Base-by-base conservation (phyloP, 441 rosid genomes). In the Euphorbia corollata region DNA sequence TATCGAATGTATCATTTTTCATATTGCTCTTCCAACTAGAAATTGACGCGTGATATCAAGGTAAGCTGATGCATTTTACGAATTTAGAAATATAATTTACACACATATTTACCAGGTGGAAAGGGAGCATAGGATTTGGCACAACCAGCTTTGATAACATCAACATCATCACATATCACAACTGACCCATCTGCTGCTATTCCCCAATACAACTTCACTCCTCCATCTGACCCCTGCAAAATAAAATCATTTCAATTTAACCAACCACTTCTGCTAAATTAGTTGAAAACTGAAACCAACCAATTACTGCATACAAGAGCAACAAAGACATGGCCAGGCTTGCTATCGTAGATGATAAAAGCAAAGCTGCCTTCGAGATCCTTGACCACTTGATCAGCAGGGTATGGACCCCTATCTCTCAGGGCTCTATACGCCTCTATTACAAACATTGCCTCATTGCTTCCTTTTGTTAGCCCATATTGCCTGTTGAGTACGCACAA, bases 81-180 rank as follows among this genome's bases (percentile, higher is more conserved):
- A n/a, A n/a, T n/a, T n/a, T n/a, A n/a, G n/a, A n/a, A n/a, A n/a
- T n/a, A n/a, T n/a, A n/a, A n/a, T n/a, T n/a, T 39, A 39, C 6
- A 39, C 6, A 1, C 5, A 4, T 51, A 27, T 8, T 2, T 79
- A 86, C 98, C 98, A 79, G 79, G 66, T 15, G 98, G 97, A 70
- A 92, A 90, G 36, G 97, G 96, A 12, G 97, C 96, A 75, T 78
- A 92, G 6, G 97, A 88, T 77, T 90, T 90, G 19, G 90, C 94
- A 77, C 98, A 92, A 2, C 98, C 83, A 61, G 79, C 92, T 74
- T 90, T 92, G 0, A 92, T 81, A 19, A 87, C 83, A 41, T 85
- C 86, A 56, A 82, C 50, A 61, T 88, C 84, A 67, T 90, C 94
- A 34, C 88, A 86, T 2, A 92, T 81, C 0, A 87, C 90, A 23